Percentiles rank a stretch among this genome's conserved stretches.
phyloP scores from a whole-genome alignment of 805 yeast genomes.

The Metschnikowia aberdeeniae region DNA sequence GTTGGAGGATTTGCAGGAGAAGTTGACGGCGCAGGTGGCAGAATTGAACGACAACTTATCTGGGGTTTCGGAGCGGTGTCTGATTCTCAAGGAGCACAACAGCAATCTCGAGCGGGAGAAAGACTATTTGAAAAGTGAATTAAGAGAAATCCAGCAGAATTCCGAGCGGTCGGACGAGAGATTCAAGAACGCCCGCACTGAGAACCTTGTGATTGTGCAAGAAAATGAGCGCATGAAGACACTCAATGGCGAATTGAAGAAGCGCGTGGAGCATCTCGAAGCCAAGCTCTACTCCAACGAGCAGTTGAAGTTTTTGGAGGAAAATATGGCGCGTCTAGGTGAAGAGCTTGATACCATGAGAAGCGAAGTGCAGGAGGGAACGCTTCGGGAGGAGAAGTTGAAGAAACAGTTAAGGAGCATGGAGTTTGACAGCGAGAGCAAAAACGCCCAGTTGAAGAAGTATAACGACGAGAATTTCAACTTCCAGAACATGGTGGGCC shows the following conservation, averaged over 20 bases:
- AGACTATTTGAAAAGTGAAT: slow-evolving; percentile 31
- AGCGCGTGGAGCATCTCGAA: slow-evolving; percentile 45
- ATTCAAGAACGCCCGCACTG: slow-evolving; percentile 41
- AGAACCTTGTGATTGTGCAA: slow-evolving; percentile 54
- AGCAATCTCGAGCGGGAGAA: slow-evolving; percentile 31
- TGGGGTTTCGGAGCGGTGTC: neutral
- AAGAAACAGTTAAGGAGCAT: slow-evolving; percentile 54
- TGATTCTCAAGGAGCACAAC: slow-evolving; percentile 31
- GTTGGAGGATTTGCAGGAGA: slow-evolving; percentile 31
- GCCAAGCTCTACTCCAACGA: slow-evolving; percentile 45
- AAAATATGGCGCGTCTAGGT: slow-evolving; percentile 52
- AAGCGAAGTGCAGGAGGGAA: slow-evolving; percentile 47
- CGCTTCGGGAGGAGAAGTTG: slow-evolving; percentile 45
- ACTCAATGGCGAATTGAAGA: slow-evolving; percentile 47
- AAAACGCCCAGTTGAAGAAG: slow-evolving; percentile 44
- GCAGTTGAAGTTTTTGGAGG: slow-evolving; percentile 59
- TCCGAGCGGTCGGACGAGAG: slow-evolving; percentile 27
- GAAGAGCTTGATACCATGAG: slow-evolving; percentile 45
- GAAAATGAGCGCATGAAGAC: slow-evolving; percentile 64
- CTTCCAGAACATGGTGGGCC: slow-evolving; percentile 48
- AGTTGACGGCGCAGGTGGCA: slow-evolving; percentile 23
- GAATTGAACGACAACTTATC: slow-evolving; percentile 25
- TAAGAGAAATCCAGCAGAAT: slow-evolving; percentile 23
- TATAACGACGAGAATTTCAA: slow-evolving; percentile 59
- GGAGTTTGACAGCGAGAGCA: slow-evolving; percentile 48